Evolutionary conservation across 2,329 filamentous ascomycete species (phyloP), one percentile per base, ranked within the genome.

Genomic region (Parasarocladium wereldwijsianum): DNA sequence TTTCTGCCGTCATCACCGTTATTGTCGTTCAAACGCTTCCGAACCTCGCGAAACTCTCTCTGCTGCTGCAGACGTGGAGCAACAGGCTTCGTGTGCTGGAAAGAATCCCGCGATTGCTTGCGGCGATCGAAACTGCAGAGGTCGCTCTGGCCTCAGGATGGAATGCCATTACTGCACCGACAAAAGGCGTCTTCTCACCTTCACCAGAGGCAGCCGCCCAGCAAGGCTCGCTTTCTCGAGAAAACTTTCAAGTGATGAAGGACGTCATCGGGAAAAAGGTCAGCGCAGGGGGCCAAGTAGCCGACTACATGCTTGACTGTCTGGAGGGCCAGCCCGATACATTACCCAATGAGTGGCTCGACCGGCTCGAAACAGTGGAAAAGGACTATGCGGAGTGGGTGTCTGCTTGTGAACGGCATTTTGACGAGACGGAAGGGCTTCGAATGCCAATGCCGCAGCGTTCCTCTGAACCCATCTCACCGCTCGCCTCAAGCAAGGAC

Each of bases 1-100:
- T 93, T 43, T 86, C 84, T 7, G 83, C 87, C 15, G 67, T 96
- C 26, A 70, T 96, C 33, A 94, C 90, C 1, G 82, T 86, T 17
- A 93, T 87, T 19, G 80, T 93, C 12, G 57, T 98, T n/a, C 82
- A 90, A 46, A 74, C 84, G 4, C 63, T 98, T 13, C 90, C 90
- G 2, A 76, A 80, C 35, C 57, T 94, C 24, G 78, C 83, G 8
- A 75, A 68, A 32, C 55, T 98, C 14, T 74, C 72, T 32, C 66
- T 68, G 7, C 54, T 92, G n/a, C 60, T 96, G 29, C 70, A 74
- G 33, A 66, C 66, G 2, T 98, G 90, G 90, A 74, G 66, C 16
- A 64, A 80, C 23, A 76, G 90, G 13, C 56, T 96, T 10, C 57
- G 69, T 2, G 76, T 94, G 5, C 58, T 94, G 22, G 70, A 72